A percentile compares a stretch with the other conserved stretches of the same genome.
Evolutionary conservation across 768 basidiomycete genomes (phyloP).

Genomic region (Imleria badia): DNA sequence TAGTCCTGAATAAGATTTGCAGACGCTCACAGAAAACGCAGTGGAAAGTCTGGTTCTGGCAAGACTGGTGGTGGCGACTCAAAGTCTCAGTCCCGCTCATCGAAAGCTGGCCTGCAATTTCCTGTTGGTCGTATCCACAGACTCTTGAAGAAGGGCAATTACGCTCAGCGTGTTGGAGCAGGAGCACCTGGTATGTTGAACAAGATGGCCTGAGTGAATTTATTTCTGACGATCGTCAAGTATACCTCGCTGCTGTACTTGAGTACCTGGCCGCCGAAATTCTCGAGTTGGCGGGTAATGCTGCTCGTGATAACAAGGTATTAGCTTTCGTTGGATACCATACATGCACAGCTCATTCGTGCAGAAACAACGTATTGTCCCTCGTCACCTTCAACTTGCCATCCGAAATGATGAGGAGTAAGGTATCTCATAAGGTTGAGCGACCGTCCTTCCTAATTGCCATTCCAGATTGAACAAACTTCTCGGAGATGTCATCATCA

Average conservation of each 20-base stretch:
- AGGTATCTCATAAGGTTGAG: constrained; percentile 12
- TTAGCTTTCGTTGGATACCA: background rate
- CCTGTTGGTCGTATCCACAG: constrained; percentile 85
- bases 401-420: constrained; percentile 78
- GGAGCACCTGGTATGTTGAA: constrained; percentile 58
- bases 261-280: constrained; percentile 89
- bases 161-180: constrained; percentile 67
- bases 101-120: constrained; percentile 65
- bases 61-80: constrained; percentile 50
- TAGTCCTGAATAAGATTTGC: background rate
- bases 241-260: constrained; percentile 82
- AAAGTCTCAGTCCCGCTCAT: constrained; percentile 68
- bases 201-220: background rate
- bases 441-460: background rate
- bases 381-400: constrained; percentile 73
- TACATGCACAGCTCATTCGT: background rate
- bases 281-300: constrained; percentile 79
- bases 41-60: constrained; percentile 47
- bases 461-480: constrained; percentile 51
- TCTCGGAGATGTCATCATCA: constrained; percentile 64
- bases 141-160: constrained; percentile 71
- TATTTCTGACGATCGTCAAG: constrained; percentile 34
- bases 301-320: constrained; percentile 72
- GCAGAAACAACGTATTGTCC: constrained; percentile 74
- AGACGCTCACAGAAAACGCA: constrained; percentile 11